Percentiles rank a stretch among this genome's conserved stretches.
phyloP scores from a whole-genome alignment of 83 land plant species.

The Thuja plicata region DNA sequence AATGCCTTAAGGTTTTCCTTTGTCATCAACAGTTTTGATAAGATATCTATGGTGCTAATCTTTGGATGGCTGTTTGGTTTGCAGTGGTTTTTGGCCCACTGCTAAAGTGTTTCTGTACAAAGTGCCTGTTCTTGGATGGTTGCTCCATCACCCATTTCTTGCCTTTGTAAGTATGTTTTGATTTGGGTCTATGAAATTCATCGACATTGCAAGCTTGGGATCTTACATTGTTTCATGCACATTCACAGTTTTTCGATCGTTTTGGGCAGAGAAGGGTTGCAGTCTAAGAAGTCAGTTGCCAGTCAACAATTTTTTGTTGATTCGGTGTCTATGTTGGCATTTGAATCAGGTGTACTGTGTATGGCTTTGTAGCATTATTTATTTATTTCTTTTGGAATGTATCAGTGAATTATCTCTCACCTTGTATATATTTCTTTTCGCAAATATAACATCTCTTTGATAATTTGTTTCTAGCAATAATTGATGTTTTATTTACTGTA shows the following conservation, averaged over 20 bases:
- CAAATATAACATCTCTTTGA: not conserved
- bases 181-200: not conserved
- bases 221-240: not conserved
- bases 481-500: not conserved
- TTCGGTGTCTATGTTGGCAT: not conserved
- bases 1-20: not conserved
- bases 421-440: too few species aligned
- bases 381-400: not conserved
- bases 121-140: constrained; percentile 72
- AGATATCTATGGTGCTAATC: not conserved
- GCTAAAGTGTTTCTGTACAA: constrained; percentile 56
- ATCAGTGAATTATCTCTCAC: not conserved
- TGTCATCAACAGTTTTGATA: not conserved
- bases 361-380: not conserved
- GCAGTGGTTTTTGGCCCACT: constrained; percentile 83
- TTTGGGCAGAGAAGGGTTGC: constrained; percentile 49
- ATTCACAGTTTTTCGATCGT: constrained; percentile 34
- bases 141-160: constrained; percentile 66
- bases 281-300: constrained; percentile 7
- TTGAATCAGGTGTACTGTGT: not conserved
- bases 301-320: not conserved
- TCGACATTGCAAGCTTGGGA: not conserved
- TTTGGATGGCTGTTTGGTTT: not conserved
- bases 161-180: constrained; percentile 39
- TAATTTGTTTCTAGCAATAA: not conserved